Conservation (phyloP, 768 basidiomycete genomes). For the Pisolithus sp. region DNA sequence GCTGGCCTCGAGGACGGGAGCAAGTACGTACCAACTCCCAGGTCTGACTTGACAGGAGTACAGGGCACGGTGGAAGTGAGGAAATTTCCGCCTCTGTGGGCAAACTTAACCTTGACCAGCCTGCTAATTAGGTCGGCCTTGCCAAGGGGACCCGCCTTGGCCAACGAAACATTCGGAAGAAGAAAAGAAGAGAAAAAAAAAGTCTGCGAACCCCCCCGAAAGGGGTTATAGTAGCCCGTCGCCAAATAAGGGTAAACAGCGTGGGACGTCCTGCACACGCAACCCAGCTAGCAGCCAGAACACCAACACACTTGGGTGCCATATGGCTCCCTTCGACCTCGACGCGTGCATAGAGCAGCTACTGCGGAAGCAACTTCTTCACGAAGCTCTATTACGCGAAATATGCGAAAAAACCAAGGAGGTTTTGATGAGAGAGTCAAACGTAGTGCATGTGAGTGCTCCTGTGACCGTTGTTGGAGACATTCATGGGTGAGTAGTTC, state of each 20-base stretch:
- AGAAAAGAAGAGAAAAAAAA: slow-evolving; percentile 17
- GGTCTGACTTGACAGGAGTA: slow-evolving; percentile 4
- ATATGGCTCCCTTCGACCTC: slow-evolving; percentile 73
- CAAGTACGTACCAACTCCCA: slow-evolving; percentile 1
- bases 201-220: too few species aligned
- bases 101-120: slow-evolving; percentile 29
- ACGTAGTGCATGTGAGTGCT: slow-evolving; percentile 94
- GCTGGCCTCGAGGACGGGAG: slow-evolving; percentile 30
- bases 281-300: not conserved
- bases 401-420: slow-evolving; percentile 99
- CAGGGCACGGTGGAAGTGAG: slow-evolving; percentile 22
- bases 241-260: slow-evolving; percentile 34
- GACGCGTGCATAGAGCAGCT: slow-evolving; percentile 93
- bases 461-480: slow-evolving; percentile 99
- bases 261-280: not conserved
- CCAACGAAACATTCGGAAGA: slow-evolving; percentile 8
- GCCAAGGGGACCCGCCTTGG: slow-evolving; percentile 9
- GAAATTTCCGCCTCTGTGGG: slow-evolving; percentile 20
- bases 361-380: slow-evolving; percentile 86
- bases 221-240: not conserved
- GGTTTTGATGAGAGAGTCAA: slow-evolving; percentile 97
- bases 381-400: slow-evolving; percentile 90
- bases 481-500: slow-evolving; percentile 85
- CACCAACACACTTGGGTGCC: not conserved
- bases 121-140: slow-evolving; percentile 8